Percentiles rank a stretch among this genome's conserved stretches.
Evolutionary conservation across 2,329 filamentous ascomycete genomes (phyloP).

Genomic region (Alternaria ventricosa): DNA sequence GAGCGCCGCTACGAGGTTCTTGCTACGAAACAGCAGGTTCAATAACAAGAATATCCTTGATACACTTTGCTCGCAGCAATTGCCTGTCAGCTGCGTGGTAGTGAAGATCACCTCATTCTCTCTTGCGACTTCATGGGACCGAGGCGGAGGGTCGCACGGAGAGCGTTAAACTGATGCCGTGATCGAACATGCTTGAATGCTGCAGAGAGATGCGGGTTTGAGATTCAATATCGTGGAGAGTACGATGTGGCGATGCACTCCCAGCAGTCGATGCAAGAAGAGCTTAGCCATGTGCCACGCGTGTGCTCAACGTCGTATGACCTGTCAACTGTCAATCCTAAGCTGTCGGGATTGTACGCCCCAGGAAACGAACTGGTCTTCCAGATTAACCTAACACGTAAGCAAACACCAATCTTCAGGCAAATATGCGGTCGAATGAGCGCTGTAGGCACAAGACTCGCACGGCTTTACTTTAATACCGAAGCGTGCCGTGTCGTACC

Average conservation of each 20-base stretch:
- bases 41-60: background rate
- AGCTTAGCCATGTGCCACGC: slow-evolving; percentile 1
- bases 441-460: background rate
- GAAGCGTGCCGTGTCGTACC: background rate
- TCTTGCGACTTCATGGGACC: background rate
- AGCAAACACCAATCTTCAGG: slow-evolving; percentile 4
- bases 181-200: background rate
- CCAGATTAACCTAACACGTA: background rate
- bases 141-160: background rate
- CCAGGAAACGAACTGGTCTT: background rate
- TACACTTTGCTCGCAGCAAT: background rate
- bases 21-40: background rate
- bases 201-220: background rate
- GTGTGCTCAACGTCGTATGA: background rate
- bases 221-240: background rate
- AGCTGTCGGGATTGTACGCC: background rate
- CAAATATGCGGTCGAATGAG: background rate
- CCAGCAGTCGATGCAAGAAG: background rate
- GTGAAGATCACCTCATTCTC: background rate
- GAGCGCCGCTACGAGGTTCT: background rate
- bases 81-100: background rate
- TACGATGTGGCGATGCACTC: background rate
- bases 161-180: background rate
- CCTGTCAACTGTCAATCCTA: slow-evolving; percentile 1
- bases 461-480: slow-evolving; percentile 1